phyloP scores from a whole-genome alignment of 371 early-diverging fungal genomes.

The Furculomyces boomerangus region DNA sequence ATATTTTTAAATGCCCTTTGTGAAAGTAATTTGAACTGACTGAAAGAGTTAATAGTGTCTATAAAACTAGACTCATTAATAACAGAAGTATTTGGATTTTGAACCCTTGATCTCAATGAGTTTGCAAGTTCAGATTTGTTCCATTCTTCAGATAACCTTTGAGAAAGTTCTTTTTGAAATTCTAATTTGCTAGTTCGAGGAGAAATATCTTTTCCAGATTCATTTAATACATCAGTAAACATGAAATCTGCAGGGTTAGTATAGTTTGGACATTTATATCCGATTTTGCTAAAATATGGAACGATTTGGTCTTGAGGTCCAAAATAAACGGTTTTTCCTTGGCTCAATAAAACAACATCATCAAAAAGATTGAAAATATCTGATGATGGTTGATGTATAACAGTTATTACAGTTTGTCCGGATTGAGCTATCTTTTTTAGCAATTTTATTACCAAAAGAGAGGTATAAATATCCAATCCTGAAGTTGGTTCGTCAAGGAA shows the following conservation, averaged over 20 bases:
- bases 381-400: slow-evolving; percentile 40
- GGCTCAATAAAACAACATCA: slow-evolving; percentile 33
- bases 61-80: slow-evolving; percentile 10
- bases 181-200: background rate
- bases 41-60: slow-evolving; percentile 2
- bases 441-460: slow-evolving; percentile 34
- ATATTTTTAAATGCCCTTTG: slow-evolving; percentile 17
- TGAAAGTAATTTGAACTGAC: slow-evolving; percentile 15
- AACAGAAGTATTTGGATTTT: slow-evolving; percentile 7
- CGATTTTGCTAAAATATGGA: slow-evolving; percentile 27
- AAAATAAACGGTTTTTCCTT: slow-evolving; percentile 35
- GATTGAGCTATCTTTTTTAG: slow-evolving; percentile 31
- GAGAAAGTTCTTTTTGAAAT: slow-evolving; percentile 1
- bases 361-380: slow-evolving; percentile 42
- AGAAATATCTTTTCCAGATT: background rate
- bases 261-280: slow-evolving; percentile 33
- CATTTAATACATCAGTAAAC: slow-evolving; percentile 21
- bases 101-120: slow-evolving; percentile 3
- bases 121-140: slow-evolving; percentile 7
- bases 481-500: slow-evolving; percentile 91
- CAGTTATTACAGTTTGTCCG: slow-evolving; percentile 45
- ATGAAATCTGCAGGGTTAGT: slow-evolving; percentile 56
- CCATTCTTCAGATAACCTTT: slow-evolving; percentile 4
- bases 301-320: slow-evolving; percentile 28
- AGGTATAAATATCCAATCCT: slow-evolving; percentile 68